phyloP scores from a whole-genome alignment of 2,329 filamentous ascomycete genomes.

The Penicillium sp. region DNA sequence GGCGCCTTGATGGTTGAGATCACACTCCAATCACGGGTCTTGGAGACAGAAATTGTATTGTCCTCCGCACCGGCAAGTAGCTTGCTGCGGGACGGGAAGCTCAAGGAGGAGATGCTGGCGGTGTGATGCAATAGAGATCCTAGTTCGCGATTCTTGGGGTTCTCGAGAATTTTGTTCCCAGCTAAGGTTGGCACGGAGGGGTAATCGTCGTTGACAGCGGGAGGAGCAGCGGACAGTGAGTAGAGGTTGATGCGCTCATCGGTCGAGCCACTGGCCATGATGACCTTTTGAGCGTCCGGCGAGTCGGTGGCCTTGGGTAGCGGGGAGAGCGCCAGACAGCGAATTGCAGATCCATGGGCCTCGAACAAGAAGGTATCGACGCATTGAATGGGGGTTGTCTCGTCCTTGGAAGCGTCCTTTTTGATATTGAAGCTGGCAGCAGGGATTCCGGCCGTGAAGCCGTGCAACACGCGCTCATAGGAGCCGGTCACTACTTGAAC shows the following conservation, averaged over 20 bases:
- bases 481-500: constrained; percentile 89
- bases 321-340: constrained; percentile 79
- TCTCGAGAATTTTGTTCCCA: constrained; percentile 71
- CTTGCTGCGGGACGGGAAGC: constrained; percentile 81
- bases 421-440: constrained; percentile 24
- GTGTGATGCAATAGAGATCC: constrained; percentile 83
- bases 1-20: constrained; percentile 86
- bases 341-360: constrained; percentile 83
- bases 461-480: constrained; percentile 89
- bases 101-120: constrained; percentile 70
- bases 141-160: constrained; percentile 79
- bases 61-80: constrained; percentile 85
- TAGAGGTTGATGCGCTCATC: constrained; percentile 96
- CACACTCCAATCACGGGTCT: constrained; percentile 82
- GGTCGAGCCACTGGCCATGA: constrained; percentile 84
- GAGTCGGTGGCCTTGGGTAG: constrained; percentile 51
- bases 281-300: constrained; percentile 68
- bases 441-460: constrained; percentile 70
- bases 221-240: constrained; percentile 69
- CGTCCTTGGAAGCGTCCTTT: constrained; percentile 21
- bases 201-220: constrained; percentile 51
- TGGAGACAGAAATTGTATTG: constrained; percentile 80
- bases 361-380: constrained; percentile 94
- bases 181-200: constrained; percentile 62
- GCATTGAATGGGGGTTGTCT: constrained; percentile 55